A percentile compares a stretch with the other conserved stretches of the same genome.
Conservation (phyloP, 805 yeast species). For the Vanderwaltozyma yarrowii region DNA sequence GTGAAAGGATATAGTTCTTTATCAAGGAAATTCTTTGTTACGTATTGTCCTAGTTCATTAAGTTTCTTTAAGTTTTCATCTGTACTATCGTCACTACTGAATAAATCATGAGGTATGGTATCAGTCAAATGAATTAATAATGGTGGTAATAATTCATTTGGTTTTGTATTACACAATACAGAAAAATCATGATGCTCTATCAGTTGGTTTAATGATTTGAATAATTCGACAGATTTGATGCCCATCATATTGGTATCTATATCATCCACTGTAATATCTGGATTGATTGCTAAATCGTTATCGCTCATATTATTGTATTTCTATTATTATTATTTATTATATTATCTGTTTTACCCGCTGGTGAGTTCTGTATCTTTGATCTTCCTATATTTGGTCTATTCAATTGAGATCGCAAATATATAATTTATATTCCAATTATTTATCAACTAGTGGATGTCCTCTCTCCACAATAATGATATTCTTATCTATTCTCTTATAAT, state of each 20-base stretch:
- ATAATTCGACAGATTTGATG: neutral
- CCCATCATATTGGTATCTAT: conserved; percentile 4
- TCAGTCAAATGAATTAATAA: conserved; percentile 16
- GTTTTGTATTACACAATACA: conserved; percentile 6
- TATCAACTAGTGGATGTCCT: no score
- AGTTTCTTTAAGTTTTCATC: conserved; percentile 4
- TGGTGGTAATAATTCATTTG: conserved; percentile 12
- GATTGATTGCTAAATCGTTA: no score
- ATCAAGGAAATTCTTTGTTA: conserved; percentile 10
- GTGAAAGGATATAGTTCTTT: conserved; percentile 36
- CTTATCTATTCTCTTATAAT: no score
- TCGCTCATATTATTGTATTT: neutral
- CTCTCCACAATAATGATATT: no score
- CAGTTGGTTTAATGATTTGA: conserved; percentile 7
- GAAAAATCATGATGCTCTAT: conserved; percentile 10
- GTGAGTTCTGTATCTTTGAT: no score
- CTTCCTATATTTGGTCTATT: no score
- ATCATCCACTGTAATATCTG: conserved; percentile 1
- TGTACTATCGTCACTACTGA: conserved; percentile 2
- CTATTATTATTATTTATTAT: no score
- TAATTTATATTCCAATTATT: no score
- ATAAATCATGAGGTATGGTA: conserved; percentile 20
- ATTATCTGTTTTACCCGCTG: no score
- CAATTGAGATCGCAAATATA: no score
- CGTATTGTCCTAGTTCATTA: conserved; percentile 6